Evolutionary conservation across 225 moss, liverwort and hornwort genomes (phyloP).

Genomic region (Rhytidiadelphus loreus): DNA sequence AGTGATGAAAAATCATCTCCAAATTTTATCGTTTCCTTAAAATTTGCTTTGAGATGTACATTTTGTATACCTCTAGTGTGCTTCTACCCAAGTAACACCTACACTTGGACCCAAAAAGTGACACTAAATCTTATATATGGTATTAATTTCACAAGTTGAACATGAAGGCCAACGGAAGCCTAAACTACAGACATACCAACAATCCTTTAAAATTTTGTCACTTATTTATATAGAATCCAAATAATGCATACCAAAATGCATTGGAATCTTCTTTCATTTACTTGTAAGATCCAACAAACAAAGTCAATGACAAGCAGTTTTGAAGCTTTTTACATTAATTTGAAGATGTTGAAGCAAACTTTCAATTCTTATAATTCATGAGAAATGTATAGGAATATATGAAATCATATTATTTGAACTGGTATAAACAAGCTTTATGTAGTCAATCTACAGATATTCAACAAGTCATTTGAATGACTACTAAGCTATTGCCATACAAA

Average conservation of each 20-base stretch:
- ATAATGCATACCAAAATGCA: not conserved
- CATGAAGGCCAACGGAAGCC: not conserved
- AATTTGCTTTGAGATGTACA: not conserved
- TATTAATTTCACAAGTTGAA: not conserved
- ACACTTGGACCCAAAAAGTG: not conserved
- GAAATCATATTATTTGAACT: not conserved
- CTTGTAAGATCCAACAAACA: not conserved
- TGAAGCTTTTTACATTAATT: not conserved
- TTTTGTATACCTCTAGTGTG: not conserved
- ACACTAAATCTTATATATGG: not conserved
- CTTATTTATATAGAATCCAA: not conserved
- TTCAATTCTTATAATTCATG: not conserved
- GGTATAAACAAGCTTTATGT: accelerated
- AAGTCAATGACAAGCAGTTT: not conserved
- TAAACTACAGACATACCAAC: not conserved
- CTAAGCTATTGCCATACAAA: not conserved
- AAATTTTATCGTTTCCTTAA: not conserved
- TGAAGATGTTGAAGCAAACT: not conserved
- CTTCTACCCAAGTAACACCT: not conserved
- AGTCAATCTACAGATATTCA: not conserved
- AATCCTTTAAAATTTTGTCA: not conserved
- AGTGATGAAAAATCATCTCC: not conserved
- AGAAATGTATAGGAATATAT: not conserved
- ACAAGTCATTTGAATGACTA: not conserved
- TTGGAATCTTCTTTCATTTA: not conserved